Base-by-base conservation (phyloP, 352 stramenopile species). In the Pythium angustatum region DNA sequence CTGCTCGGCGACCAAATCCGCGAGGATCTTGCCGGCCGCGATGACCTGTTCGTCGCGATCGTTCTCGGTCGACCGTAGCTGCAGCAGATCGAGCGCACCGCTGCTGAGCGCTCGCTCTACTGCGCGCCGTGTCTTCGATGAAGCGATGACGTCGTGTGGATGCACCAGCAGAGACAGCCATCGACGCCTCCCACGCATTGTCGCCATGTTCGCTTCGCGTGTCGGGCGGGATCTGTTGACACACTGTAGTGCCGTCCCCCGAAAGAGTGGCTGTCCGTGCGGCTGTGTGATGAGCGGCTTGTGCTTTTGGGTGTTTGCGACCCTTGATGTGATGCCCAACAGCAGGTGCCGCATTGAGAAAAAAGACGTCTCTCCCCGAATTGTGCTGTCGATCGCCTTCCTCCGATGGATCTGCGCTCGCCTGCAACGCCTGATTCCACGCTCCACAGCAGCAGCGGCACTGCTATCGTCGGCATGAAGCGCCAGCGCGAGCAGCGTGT, bases 161-260 rank as follows among this genome's bases (percentile, higher is more conserved):
- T 79, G 70, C 31, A 79, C 62, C 41, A 79, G 48, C 21, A 79
- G 62, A 49, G 49, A 34, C 34, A 78, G 69, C 52, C 61, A 62
- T 14, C 50, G 40, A 11, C 55, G 61, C 2, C 26, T n/a, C n/a
- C n/a, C n/a, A n/a, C n/a, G 26, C 6, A 1, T 7, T 10, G 43
- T 24, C 26, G 19, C 28, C 47, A 41, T 54, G 15, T 24, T 47
- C 26, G 2, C 2, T 47, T 24, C 15, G n/a, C n/a, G n/a, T n/a
- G n/a, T n/a, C n/a, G n/a, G n/a, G n/a, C n/a, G n/a, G n/a, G n/a
- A n/a, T n/a, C n/a, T n/a, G n/a, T n/a, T n/a, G n/a, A n/a, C n/a
- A n/a, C n/a, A n/a, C n/a, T 15, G 11, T 28, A 47, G 40, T 47
- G 40, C 10, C 40, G 33, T 10, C n/a, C 40, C n/a, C 6, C 40